Evolutionary conservation across 306 rosid genomes (phyloP), one percentile per base, ranked within the genome.

Genomic region (Inga laurina): DNA sequence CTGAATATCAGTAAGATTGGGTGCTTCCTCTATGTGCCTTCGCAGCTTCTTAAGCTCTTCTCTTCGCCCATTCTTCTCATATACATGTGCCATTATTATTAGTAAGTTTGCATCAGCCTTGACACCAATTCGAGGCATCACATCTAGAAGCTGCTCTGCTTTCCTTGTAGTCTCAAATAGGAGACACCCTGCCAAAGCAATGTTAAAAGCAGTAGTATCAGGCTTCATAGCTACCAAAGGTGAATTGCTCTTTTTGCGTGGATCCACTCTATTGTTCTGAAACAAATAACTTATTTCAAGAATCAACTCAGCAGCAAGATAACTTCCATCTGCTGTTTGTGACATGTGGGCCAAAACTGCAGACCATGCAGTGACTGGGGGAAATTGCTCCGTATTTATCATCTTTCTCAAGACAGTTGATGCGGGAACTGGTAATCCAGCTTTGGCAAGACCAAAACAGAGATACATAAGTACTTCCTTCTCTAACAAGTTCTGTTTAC

Each of bases 231-330:
- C 84, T 64, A 93, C 78, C 89, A 95, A 82, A 80, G 92, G 93
- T 10, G 91, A 85, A 54, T 90, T 93, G 77, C 84, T 85, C 91
- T 86, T 94, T 84, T 94, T 93, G 79, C 97, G 91, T 0, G 94
- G 94, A 81, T 95, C 98, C 74, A 93, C 90, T 87, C 95, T 87
- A n/a, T 89, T 88, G 77, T 93, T 88, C 84, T 91, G 97, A 82
- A 93, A 95, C 83, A 93, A 82, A 89, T 93, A 93, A 65, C 97
- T 93, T 78, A 95, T 89, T 88, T 95, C 97, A 83, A 93, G 92
- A 82, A 93, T 74, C 85, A 93, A 83, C 86, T 95, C 97, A 37
- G 97, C 92, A 72, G 97, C 93, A 85, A 95, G 91, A 84, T 88
- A 95, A 79, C 94, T 90, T 76, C 97, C 98, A 62, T 90, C 86